These are phyloP conservation scores for Saitoella complicata DNA, from an alignment of 805 yeast species.

Conservation along the genomic window DNA sequence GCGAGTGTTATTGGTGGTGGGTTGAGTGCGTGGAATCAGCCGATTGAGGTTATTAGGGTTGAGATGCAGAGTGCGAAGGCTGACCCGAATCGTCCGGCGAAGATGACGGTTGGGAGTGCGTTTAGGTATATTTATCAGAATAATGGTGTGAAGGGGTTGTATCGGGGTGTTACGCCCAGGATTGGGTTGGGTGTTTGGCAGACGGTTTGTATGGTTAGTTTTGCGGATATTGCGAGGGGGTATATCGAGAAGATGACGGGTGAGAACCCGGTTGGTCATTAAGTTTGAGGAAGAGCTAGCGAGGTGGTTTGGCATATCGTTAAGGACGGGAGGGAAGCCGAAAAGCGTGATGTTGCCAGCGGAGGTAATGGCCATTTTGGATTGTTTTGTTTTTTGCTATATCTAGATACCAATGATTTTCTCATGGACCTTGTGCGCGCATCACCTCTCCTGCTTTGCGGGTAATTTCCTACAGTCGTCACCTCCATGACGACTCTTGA, in stretches of 20 bases:
- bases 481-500: too few species aligned
- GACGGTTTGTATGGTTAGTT: conserved; percentile 91
- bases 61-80: conserved; percentile 94
- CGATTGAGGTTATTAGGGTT: conserved; percentile 92
- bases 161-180: conserved; percentile 95
- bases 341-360: too few species aligned
- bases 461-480: too few species aligned
- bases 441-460: too few species aligned
- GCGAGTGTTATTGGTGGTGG: conserved; percentile 94
- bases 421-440: too few species aligned
- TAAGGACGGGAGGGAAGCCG: too few species aligned
- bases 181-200: conserved; percentile 96
- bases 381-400: too few species aligned
- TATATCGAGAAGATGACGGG: conserved; percentile 44
- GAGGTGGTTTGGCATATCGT: too few species aligned
- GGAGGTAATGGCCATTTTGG: too few species aligned
- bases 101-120: conserved; percentile 60
- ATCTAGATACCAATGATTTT: too few species aligned
- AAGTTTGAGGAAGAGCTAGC: conserved; percentile 1
- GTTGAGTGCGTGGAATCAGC: conserved; percentile 96
- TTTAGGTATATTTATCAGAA: conserved; percentile 65
- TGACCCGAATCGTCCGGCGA: conserved; percentile 92
- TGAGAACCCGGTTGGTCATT: conserved; percentile 32
- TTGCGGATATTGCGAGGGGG: conserved; percentile 84
- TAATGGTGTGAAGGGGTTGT: conserved; percentile 79